A percentile compares a stretch with the other conserved stretches of the same genome.
These are phyloP conservation scores for Amanita muscaria DNA, from an alignment of 768 basidiomycete genomes.

Conservation along the genomic window DNA sequence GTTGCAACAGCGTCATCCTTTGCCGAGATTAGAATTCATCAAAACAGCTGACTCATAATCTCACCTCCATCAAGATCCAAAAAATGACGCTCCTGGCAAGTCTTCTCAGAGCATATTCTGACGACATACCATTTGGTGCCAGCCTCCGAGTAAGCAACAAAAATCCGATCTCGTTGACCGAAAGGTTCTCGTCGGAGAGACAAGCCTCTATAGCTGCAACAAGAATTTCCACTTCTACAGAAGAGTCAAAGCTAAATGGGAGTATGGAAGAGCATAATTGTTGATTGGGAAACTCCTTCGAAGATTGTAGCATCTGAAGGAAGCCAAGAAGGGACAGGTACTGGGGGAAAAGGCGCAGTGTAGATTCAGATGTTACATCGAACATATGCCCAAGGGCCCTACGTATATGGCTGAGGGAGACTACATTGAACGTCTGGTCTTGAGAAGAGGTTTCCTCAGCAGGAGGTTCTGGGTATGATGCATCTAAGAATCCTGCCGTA, in stretches of 20 bases:
- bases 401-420: conserved; percentile 50
- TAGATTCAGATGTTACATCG: conserved; percentile 42
- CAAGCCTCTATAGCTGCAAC: conserved; percentile 65
- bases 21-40: not conserved
- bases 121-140: conserved; percentile 67
- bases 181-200: conserved; percentile 60
- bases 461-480: conserved; percentile 24
- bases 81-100: conserved; percentile 47
- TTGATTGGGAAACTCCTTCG: conserved; percentile 20
- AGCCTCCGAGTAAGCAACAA: conserved; percentile 58
- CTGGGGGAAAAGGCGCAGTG: conserved; percentile 43
- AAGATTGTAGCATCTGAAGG: conserved; percentile 39
- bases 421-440: conserved; percentile 47
- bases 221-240: conserved; percentile 63
- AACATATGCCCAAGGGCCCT: conserved; percentile 53
- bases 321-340: conserved; percentile 59
- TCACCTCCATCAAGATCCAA: conserved; percentile 73
- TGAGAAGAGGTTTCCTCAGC: conserved; percentile 12
- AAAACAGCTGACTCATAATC: conserved; percentile 7
- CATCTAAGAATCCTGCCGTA: conserved; percentile 40
- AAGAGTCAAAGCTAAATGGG: conserved; percentile 63
- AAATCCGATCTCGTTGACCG: conserved; percentile 67
- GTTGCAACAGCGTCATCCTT: conserved; percentile 61
- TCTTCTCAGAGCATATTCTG: conserved; percentile 60
- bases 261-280: conserved; percentile 55